Evolutionary conservation across 768 basidiomycete species (phyloP), one percentile per base, ranked within the genome.

Genomic region (Tricholoma terreum): DNA sequence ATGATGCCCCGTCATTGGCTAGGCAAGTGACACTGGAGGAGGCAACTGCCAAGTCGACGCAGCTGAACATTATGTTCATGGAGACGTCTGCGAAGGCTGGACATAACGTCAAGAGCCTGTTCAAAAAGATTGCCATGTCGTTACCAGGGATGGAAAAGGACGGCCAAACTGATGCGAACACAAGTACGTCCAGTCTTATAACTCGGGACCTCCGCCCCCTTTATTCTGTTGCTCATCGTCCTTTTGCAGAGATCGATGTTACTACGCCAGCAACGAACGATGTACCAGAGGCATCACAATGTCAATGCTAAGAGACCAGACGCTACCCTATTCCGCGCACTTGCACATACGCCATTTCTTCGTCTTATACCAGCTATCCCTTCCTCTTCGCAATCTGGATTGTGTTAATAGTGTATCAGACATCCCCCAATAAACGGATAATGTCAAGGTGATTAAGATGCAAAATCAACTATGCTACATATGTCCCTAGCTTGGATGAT

Each of bases 21-120:
- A 99, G 96, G 56, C 95, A 99, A 86, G 96, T 99, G n/a, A 98
- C 96, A 7, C 80, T 95, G 4, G 97, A 99, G 70, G 97, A 98
- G 69, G 93, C 96, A 10, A 96, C 95, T 22, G 84, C 87, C 45
- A 94, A 94, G 68, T 83, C 94, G 12, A 88, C 92, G 45, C 88
- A 96, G 70, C 77, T 97, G 61, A 89, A 87, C 66, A 92, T 98
- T 63, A 92, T 98, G 89, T 97, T 96, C 69, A 98, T 98, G 89
- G 97, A 99, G 75, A 98, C 97, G 8, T 97, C 94, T 27, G 97
- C 97, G 30, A 99, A 99, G 72, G 97, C 97, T 6, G 97, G 97
- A 2, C 97, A 98, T 71, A 99, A 99, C 62, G 97, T 99, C 59
- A 99, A 99, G 79, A 92, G 92, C 63, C 73, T 99, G 63, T 99